Evolutionary conservation across 2,329 filamentous ascomycete species (phyloP), one percentile per base, ranked within the genome.

Genomic region (Gliomastix tumulicola): DNA sequence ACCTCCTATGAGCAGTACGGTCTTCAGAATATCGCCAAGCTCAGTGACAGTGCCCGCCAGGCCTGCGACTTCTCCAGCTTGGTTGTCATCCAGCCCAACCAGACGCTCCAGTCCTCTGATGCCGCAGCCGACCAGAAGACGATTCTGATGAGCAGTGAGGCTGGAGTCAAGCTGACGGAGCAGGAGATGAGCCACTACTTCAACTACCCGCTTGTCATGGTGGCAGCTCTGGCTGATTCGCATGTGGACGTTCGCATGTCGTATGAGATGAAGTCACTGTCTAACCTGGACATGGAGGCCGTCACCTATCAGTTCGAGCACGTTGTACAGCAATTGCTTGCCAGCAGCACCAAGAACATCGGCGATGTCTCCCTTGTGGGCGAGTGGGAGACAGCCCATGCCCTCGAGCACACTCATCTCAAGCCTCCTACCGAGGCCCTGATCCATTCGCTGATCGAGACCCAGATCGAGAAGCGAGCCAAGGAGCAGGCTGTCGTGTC

Each of bases 401-500:
- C 32, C 12, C 15, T 34, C n/a, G 16, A 16, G 15, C 15, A 21
- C 32, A 19, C 12, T n/a, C 19, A 34, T 6, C 10, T 30, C 12
- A 25, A 33, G 21, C 20, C 21, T 21, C 16, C 32, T 2, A 34
- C 20, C 12, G 32, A 34, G 15, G 21, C 4, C 11, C 20, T 19
- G 5, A 34, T 34, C 20, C 32, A 34, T 4, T 16, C 10, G 10
- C 10, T 34, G 19, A 19, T 34, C 16, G 12, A 21, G 17, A 11
- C 19, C 9, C 32, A 34, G 7, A n/a, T 21, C 15, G 19, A n/a
- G 7, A 12, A 12, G 10, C 17, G 20, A 21, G 16, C 32, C 15
- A 5, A 18, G 15, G 17, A 16, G n/a, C 44, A 49, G 5, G 65
- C 65, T 17, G 55, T 68, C 21, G 47, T 60, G 32, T 63, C 65